Percentiles rank a stretch among this genome's conserved stretches.
Conservation (phyloP, 2,329 filamentous ascomycete genomes). For the Zymoseptoria crescenta region DNA sequence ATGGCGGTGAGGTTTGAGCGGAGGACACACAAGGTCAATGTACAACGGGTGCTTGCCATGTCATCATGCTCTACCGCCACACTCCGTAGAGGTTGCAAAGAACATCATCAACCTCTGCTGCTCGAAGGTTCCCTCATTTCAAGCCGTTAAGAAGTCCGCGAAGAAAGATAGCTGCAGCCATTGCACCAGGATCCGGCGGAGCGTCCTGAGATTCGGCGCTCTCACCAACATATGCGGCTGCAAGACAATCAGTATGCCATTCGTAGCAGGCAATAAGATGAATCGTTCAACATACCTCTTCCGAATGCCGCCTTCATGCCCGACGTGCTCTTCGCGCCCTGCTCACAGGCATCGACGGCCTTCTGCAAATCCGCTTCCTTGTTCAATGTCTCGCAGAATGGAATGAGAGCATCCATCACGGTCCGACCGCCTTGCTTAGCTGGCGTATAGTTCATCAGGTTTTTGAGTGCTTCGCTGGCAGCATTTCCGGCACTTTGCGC, state of each 20-base stretch:
- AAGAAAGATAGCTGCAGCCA: conserved; percentile 31
- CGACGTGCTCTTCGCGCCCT: conserved; percentile 28
- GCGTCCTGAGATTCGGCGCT: conserved; percentile 19
- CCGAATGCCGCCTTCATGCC: conserved; percentile 33
- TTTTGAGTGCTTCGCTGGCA: conserved; percentile 34
- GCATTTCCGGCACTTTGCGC: conserved; percentile 20
- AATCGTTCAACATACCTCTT: conserved; percentile 18
- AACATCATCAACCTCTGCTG: neutral
- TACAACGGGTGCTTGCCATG: neutral
- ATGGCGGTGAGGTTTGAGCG: neutral
- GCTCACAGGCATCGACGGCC: conserved; percentile 27
- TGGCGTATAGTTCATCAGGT: conserved; percentile 34
- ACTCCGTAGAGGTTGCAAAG: neutral
- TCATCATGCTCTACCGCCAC: neutral
- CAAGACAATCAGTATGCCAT: neutral
- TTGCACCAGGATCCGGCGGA: conserved; percentile 32
- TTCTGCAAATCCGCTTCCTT: conserved; percentile 17
- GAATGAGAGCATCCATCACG: conserved; percentile 33
- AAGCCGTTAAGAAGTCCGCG: conserved; percentile 25
- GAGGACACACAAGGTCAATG: too few relatives aligned
- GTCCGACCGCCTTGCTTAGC: conserved; percentile 30
- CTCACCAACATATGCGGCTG: conserved; percentile 31
- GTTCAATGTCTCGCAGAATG: conserved; percentile 31
- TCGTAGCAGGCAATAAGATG: neutral
- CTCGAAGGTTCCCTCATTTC: conserved; percentile 1